Base-by-base conservation (phyloP, 495 filamentous ascomycete genomes). In the Podospora pseudoanserina region DNA sequence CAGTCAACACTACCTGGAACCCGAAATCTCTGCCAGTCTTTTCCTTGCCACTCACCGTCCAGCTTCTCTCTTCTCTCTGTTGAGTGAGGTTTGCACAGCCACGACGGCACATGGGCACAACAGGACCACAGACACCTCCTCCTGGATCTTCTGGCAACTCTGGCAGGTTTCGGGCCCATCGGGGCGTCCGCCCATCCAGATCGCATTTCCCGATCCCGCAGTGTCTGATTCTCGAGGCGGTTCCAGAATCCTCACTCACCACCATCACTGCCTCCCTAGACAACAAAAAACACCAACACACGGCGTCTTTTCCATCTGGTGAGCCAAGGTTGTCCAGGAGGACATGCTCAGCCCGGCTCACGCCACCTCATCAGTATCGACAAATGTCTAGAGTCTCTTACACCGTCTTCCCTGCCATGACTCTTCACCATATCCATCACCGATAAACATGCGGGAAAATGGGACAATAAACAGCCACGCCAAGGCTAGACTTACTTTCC, bases 161-260 rank as follows among this genome's bases (percentile, higher is more conserved):
- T 26, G 55, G 55, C 55, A 26, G n/a, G 55, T 58, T 58, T 58
- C 55, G 55, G 55, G 55, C 23, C 55, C 55, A 19, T 58, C 55
- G 55, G 55, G 55, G 7, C 55, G n/a, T 58, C 55, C 55, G 55
- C 23, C n/a, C 55, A 58, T 5, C 5, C n/a, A 9, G 16, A 58
- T 19, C 5, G 55, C n/a, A 58, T 19, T 58, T 26, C n/a, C 55
- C 55, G 55, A 58, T 20, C 23, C n/a, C 55, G 55, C 11, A 23
- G n/a, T 26, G 23, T 58, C 55, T 26, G n/a, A 58, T 58, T 26
- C 18, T 58, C 23, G 55, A 5, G 9, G 55, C 23, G 55, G 13
- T 58, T 58, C 55, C 55, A 58, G 55, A 58, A 58, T 11, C 11
- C 15, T 15, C 19, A 7, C 15, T 57, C 23, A 20, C n/a, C 55